Percentiles rank a stretch among this genome's conserved stretches.
Conservation (phyloP, 257 asterid species). For the Oldenlandia corymbosa region DNA sequence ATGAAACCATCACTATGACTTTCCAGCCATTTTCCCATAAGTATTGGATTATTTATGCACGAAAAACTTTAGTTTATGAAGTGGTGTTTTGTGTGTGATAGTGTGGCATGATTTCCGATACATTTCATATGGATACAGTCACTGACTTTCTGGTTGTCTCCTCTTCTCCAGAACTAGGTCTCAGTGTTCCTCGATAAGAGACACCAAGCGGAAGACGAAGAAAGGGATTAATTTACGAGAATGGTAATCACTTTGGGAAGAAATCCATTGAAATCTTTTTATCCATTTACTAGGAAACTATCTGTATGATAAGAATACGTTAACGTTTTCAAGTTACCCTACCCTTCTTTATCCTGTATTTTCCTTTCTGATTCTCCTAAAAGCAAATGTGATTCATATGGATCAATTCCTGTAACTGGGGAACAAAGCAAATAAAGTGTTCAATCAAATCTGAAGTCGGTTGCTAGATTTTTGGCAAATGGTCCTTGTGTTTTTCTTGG, state of each 20-base stretch:
- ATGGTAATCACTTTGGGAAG: conserved; percentile 2
- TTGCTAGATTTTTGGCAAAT: background rate
- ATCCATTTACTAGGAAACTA: background rate
- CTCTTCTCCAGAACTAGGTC: conserved; percentile 62
- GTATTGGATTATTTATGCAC: background rate
- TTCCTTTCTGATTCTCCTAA: background rate
- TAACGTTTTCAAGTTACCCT: background rate
- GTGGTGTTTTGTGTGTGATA: background rate
- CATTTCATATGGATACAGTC: background rate
- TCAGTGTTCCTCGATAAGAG: conserved; percentile 65
- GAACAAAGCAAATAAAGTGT: background rate
- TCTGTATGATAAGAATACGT: background rate
- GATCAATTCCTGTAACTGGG: too few species aligned
- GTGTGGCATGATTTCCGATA: background rate
- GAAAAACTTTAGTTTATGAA: background rate
- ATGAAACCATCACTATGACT: too few species aligned
- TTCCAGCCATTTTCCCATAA: background rate
- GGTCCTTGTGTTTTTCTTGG: background rate
- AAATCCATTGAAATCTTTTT: background rate
- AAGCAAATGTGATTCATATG: too few species aligned
- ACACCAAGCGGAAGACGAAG: conserved; percentile 28
- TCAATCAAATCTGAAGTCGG: background rate
- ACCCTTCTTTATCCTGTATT: background rate
- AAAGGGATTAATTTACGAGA: conserved; percentile 15
- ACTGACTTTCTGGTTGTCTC: conserved; percentile 21